Conservation (phyloP, 495 filamentous ascomycete genomes). For the Aspergillus asperescens region DNA sequence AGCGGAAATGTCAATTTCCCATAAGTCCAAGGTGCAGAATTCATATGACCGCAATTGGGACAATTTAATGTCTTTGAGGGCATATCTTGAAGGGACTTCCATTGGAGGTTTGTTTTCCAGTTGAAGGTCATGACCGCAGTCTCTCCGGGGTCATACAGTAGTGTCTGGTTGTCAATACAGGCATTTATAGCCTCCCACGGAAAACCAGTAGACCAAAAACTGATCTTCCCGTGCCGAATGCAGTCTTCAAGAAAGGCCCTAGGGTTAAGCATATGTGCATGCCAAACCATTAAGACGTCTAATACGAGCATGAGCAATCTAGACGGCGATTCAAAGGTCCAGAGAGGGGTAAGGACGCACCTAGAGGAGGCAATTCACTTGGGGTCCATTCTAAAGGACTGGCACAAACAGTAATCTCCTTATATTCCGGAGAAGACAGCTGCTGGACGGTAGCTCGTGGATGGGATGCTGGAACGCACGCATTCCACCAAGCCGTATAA, state of each 20-base stretch:
- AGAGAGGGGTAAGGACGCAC: slow-evolving; percentile 16
- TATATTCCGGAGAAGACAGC: slow-evolving; percentile 10
- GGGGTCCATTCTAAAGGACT: slow-evolving; percentile 11
- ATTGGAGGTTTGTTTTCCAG: slow-evolving; percentile 45
- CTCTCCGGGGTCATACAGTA: slow-evolving; percentile 54
- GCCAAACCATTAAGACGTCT: slow-evolving; percentile 91
- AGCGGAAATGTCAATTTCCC: slow-evolving; percentile 30
- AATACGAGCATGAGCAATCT: slow-evolving; percentile 1
- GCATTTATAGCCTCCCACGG: slow-evolving; percentile 63
- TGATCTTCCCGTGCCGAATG: slow-evolving; percentile 53
- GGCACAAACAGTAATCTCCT: slow-evolving; percentile 10
- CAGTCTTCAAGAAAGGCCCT: slow-evolving; percentile 74
- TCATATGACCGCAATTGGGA: slow-evolving; percentile 43
- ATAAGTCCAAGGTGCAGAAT: slow-evolving; percentile 57
- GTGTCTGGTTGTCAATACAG: slow-evolving; percentile 58
- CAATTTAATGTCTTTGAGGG: slow-evolving; percentile 49
- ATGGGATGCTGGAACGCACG: slow-evolving; percentile 14
- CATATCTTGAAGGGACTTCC: slow-evolving; percentile 55
- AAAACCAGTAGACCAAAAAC: slow-evolving; percentile 60
- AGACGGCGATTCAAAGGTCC: neutral
- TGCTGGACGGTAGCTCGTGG: slow-evolving; percentile 1
- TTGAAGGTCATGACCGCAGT: slow-evolving; percentile 46
- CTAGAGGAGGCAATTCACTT: slow-evolving; percentile 29
- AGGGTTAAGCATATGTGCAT: slow-evolving; percentile 81
- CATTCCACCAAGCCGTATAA: slow-evolving; percentile 67